Evolutionary conservation across 352 stramenopile genomes (phyloP), one percentile per base, ranked within the genome.

Genomic region (Pythium sp.): DNA sequence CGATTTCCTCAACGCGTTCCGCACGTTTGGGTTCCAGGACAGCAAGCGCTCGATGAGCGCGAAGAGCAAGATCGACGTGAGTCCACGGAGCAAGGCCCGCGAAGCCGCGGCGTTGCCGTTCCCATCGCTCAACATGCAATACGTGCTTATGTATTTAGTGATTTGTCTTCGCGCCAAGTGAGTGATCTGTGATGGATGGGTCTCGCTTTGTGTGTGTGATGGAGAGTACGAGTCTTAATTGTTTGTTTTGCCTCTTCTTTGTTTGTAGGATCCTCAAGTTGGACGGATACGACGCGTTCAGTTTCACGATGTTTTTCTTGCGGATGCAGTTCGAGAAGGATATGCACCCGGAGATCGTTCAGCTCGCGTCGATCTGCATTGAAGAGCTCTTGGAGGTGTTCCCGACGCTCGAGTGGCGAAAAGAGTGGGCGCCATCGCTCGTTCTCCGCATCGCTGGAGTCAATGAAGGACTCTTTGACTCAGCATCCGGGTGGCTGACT

Each of bases 271-370:
- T 79, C 49, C 72, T 95, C 14, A 79, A 65, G 12, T 70, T 91
- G 30, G 80, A 91, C 55, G 81, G 81, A 11, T 93, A 93, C 67
- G 87, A 95, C 58, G 81, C 84, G 11, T 93, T 92, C 71, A 91
- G 84, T 70, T 92, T 91, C 67, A 92, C 82, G 9, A 92, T 93
- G 77, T 95, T 95, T 55, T 93, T 95, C 63, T 62, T 95, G 54
- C 85, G 86, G 20, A 93, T 95, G 83, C 87, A 95, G 62, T 95
- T 95, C 46, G 87, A 95, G 56, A 72, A 76, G 6, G 67, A 82
- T 36, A 85, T 95, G 65, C 84, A 92, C 60, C 81, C 85, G 4
- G 79, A 87, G 67, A 89, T 95, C 65, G 78, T 92, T 14, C 80
- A 93, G 28, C 76, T 95, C 38, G 83, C 84, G 22, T 90, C 84